Evolutionary conservation across 192 early-diverging fungal species (phyloP), one percentile per base, ranked within the genome.

Genomic region (Podila epicladia): DNA sequence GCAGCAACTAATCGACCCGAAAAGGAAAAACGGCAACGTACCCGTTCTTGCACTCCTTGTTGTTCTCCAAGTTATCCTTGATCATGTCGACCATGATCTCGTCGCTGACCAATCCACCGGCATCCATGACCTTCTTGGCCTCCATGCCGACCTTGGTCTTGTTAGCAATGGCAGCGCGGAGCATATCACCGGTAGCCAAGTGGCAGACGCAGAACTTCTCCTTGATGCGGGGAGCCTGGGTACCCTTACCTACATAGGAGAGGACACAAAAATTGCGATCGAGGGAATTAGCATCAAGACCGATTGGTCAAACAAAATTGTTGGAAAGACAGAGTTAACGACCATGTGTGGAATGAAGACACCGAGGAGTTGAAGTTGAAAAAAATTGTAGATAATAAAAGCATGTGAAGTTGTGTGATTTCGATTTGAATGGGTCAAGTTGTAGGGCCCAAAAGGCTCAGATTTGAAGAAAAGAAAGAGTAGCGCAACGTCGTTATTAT

Each of bases 91-190:
- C 94, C 90, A 99, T 94, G 86, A 99, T 98, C 83, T 99, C 98
- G 87, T 99, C 98, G 73, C 91, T 92, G 63, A 99, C 98, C 60
- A 99, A 89, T 62, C 94, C 97, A 68, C 98, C 98, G 24, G 94
- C 92, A 75, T 99, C 98, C 98, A 99, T 99, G 84, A 99, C 91
- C 90, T 96, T 97, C 91, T 99, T 99, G 73, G 98, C 98, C 83
- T 96, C 90, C 82, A 95, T 86, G 67, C 97, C 97, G 71, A 98
- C 91, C 80, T 92, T 91, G 62, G 97, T 95, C 75, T 97, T 97
- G 72, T 93, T 92, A 7, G 92, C 73, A 65, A 99, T 96, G 65
- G 97, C 97, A 32, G 97, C 97, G 65, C 98, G 92, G 62, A 99
- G 91, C 98, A 99, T 99, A 84, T 99, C 98, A 76, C 96, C 96